Evolutionary conservation across 441 rosid genomes (phyloP).

Genomic region (Populus hybrid): DNA sequence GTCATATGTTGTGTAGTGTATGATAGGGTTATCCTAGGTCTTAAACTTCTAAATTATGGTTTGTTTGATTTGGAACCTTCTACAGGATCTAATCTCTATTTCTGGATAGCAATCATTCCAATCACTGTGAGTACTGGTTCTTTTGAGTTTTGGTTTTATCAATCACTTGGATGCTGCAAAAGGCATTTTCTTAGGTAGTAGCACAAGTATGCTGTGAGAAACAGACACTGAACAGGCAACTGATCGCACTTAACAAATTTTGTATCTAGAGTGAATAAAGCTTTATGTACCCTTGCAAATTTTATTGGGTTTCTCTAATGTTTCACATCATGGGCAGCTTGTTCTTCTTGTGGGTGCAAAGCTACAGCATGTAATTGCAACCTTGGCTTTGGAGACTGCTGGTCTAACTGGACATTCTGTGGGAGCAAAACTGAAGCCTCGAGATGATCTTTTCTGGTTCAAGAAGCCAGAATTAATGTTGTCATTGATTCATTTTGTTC

Average conservation of each 20-base stretch:
- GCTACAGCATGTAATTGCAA: conserved; percentile 75
- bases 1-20: neutral
- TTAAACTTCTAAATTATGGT: conserved; percentile 7
- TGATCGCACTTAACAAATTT: neutral
- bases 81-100: conserved; percentile 92
- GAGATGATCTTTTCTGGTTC: conserved; percentile 87
- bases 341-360: conserved; percentile 81
- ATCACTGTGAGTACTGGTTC: conserved; percentile 50
- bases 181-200: neutral
- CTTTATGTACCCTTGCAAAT: neutral
- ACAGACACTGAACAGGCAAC: neutral
- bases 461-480: conserved; percentile 54
- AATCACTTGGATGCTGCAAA: conserved; percentile 3
- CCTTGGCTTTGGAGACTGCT: conserved; percentile 68
- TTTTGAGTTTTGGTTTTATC: conserved; percentile 9
- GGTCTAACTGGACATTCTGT: conserved; percentile 52
- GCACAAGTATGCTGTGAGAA: neutral
- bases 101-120: conserved; percentile 95
- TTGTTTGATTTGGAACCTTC: conserved; percentile 13
- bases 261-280: neutral
- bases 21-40: conserved; percentile 2
- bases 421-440: conserved; percentile 68
- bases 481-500: conserved; percentile 69
- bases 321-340: conserved; percentile 47
- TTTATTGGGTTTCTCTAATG: conserved; percentile 4